Percentiles rank a stretch among this genome's conserved stretches.
These are phyloP conservation scores for Pichia sp. DNA, from an alignment of 1,139 yeast species.

Conservation along the genomic window DNA sequence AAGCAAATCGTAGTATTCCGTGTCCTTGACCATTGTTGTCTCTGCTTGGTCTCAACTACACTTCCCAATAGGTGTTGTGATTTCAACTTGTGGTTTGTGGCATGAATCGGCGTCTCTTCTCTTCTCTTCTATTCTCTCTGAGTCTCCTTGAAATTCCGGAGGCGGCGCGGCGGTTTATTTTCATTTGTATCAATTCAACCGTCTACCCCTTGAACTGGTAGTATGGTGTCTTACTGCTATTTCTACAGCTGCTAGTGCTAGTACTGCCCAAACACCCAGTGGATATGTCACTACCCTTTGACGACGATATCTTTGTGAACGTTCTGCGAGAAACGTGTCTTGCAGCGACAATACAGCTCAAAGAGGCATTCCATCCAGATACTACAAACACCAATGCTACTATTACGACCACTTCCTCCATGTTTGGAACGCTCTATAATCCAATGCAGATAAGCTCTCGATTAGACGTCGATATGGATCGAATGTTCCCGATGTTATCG, in stretches of 20 bases:
- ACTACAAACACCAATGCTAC: not conserved
- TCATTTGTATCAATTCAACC: no score
- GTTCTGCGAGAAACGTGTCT: conserved; percentile 13
- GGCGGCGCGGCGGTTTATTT: no score
- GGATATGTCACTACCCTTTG: conserved; percentile 12
- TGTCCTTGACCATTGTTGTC: conserved; percentile 76
- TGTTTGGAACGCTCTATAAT: not conserved
- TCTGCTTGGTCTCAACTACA: not conserved
- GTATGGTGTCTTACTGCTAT: no score
- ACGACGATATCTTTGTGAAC: conserved; percentile 10
- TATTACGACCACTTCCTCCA: not conserved
- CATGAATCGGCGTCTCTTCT: no score
- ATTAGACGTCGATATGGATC: not conserved
- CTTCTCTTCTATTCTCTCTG: not conserved
- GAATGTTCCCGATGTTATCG: conserved; percentile 9
- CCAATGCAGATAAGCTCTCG: not conserved
- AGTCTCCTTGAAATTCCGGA: no score
- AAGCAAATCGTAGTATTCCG: conserved; percentile 77
- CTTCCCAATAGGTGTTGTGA: no score
- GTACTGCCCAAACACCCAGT: not conserved
- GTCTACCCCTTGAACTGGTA: no score
- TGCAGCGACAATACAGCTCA: conserved; percentile 4
- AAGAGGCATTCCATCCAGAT: not conserved
- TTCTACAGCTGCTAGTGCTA: not conserved
- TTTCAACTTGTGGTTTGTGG: no score